Evolutionary conservation across 202 grass and related monocot species (phyloP).

Genomic region (Digitaria exilis): DNA sequence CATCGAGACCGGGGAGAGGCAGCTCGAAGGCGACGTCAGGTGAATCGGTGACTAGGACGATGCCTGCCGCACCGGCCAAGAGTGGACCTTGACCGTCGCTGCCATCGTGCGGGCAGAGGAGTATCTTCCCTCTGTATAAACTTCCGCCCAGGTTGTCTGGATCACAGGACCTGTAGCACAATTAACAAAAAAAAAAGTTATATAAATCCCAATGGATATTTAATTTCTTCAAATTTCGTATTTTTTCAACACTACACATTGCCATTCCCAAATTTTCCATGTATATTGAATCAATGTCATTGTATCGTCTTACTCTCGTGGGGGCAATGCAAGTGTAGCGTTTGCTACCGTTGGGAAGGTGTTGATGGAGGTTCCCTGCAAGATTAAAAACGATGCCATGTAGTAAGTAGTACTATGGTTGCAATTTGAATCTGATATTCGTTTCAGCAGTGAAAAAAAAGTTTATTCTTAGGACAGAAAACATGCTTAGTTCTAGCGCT

Average conservation of each 20-base stretch:
- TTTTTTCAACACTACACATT: not conserved
- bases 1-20: not conserved
- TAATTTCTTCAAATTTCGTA: not conserved
- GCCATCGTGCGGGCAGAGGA: not conserved
- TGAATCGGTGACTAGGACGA: accelerated
- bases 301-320: not conserved
- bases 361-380: slow-evolving; percentile 36
- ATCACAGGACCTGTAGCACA: slow-evolving; percentile 38
- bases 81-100: not conserved
- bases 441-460: not conserved
- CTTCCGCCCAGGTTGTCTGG: not conserved
- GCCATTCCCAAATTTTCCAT: no score
- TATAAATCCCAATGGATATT: no score
- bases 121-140: slow-evolving; percentile 30
- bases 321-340: not conserved
- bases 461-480: not conserved
- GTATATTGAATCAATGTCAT: no score
- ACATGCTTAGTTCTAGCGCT: no score
- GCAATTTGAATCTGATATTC: not conserved
- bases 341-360: not conserved
- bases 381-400: not conserved
- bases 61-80: slow-evolving; percentile 7
- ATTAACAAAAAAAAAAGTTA: no score
- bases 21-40: not conserved
- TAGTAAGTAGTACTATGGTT: not conserved